These are phyloP conservation scores for Boletus subcaerulescens DNA, from an alignment of 768 basidiomycete genomes.

Conservation along the genomic window DNA sequence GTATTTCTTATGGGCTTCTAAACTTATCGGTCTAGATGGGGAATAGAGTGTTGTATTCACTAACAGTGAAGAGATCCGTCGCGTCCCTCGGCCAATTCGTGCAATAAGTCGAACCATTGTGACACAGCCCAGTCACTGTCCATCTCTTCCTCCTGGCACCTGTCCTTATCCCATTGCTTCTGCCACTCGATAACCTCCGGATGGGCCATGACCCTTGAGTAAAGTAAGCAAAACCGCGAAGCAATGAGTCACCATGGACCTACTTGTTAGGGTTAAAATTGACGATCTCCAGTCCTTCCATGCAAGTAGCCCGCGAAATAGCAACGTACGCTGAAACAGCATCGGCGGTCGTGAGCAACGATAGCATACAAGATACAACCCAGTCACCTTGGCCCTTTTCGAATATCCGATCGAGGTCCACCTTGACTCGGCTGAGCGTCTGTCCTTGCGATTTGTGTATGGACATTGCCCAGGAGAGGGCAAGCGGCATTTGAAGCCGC, in stretches of 20 bases:
- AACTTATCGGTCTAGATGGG: conserved; percentile 1
- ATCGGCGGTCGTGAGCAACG: neutral
- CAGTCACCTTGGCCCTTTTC: conserved; percentile 65
- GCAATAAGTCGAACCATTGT: conserved; percentile 30
- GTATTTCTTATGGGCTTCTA: conserved; percentile 2
- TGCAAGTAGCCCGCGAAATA: conserved; percentile 39
- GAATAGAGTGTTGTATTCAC: conserved; percentile 5
- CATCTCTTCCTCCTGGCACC: conserved; percentile 33
- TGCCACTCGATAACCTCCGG: conserved; percentile 34
- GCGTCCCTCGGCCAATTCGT: conserved; percentile 4
- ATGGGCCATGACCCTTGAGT: conserved; percentile 35
- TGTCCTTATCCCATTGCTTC: conserved; percentile 24
- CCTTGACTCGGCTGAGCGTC: conserved; percentile 89
- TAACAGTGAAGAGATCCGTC: neutral
- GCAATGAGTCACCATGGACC: neutral
- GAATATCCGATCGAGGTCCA: conserved; percentile 87
- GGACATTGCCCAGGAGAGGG: conserved; percentile 95
- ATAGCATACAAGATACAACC: neutral
- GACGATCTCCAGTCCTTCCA: conserved; percentile 40
- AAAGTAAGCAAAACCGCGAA: neutral
- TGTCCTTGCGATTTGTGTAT: conserved; percentile 99
- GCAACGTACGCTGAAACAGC: conserved; percentile 31
- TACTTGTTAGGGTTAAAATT: conserved; percentile 36
- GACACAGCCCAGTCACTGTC: conserved; percentile 32
- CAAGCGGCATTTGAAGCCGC: conserved; percentile 66